Percentiles rank a stretch among this genome's conserved stretches.
Conservation (phyloP, 139 green algal species). For the Chloropicon primus region DNA sequence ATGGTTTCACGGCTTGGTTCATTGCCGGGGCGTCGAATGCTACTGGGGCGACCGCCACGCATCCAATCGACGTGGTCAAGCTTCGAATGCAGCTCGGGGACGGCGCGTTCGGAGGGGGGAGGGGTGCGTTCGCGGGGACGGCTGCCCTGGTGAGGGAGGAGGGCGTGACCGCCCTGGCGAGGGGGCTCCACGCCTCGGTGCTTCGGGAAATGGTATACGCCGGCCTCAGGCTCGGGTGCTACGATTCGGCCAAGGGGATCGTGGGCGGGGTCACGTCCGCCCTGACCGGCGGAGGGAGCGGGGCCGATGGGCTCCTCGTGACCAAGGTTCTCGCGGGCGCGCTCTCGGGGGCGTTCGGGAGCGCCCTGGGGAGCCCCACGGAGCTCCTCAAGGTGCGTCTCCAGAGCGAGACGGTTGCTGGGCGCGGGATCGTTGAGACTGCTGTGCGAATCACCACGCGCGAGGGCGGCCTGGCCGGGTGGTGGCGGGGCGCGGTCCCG, state of each 20-base stretch:
- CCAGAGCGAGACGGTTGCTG: no score
- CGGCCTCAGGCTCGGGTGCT: not conserved
- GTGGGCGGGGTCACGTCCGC: no score
- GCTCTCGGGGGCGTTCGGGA: not conserved
- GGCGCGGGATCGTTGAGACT: no score
- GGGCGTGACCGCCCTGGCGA: not conserved
- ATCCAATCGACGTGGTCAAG: constrained; percentile 6
- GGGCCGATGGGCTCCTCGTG: not conserved
- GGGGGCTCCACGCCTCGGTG: not conserved
- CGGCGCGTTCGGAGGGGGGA: not conserved
- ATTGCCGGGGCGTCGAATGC: no score
- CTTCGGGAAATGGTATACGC: not conserved
- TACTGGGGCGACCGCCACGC: not conserved
- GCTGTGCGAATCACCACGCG: no score
- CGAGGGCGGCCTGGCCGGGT: not conserved
- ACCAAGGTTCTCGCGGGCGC: constrained; percentile 3
- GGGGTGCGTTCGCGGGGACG: not conserved
- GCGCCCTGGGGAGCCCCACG: not conserved
- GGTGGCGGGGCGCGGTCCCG: not conserved
- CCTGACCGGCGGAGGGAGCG: no score
- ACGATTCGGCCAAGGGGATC: not conserved
- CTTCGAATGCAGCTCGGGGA: constrained; percentile 1
- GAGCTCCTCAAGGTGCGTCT: constrained; percentile 8
- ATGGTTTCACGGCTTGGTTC: no score
- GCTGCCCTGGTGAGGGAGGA: not conserved